Conservation (phyloP, 1,139 yeast species). For the Spathaspora sp. region DNA sequence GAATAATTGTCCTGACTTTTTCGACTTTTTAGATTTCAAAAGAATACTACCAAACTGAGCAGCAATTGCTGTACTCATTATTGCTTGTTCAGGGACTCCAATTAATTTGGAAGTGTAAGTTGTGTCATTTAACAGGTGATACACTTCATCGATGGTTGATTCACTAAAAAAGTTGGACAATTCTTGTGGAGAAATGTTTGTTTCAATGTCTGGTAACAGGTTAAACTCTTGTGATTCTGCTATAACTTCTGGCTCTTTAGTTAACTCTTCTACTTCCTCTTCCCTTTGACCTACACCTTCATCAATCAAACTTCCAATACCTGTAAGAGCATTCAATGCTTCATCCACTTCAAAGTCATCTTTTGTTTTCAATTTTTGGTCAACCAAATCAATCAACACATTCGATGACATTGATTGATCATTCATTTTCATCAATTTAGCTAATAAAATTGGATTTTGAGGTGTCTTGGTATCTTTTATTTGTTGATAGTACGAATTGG, state of each 20-base stretch:
- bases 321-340: background rate
- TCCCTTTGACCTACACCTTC: background rate
- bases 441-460: slow-evolving; percentile 11
- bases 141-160: slow-evolving; percentile 16
- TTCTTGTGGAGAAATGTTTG: background rate
- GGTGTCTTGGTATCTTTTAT: slow-evolving; percentile 6
- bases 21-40: slow-evolving; percentile 20
- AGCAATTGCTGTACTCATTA: slow-evolving; percentile 30
- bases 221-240: background rate
- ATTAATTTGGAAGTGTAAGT: slow-evolving; percentile 11
- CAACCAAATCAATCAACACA: slow-evolving; percentile 7
- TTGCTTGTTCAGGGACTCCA: slow-evolving; percentile 14
- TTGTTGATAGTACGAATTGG: slow-evolving; percentile 16
- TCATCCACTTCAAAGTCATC: background rate
- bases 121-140: slow-evolving; percentile 15
- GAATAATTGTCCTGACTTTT: slow-evolving; percentile 8
- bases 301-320: background rate
- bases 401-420: slow-evolving; percentile 6
- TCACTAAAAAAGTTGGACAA: slow-evolving; percentile 7
- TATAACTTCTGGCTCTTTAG: background rate
- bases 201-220: too few relatives aligned
- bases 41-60: slow-evolving; percentile 39
- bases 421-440: slow-evolving; percentile 12
- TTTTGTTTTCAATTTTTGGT: slow-evolving; percentile 4
- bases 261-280: background rate